A percentile compares a stretch with the other conserved stretches of the same genome.
These are phyloP conservation scores for Aspergillus sp. DNA, from an alignment of 2,329 filamentous ascomycete species.

Conservation along the genomic window DNA sequence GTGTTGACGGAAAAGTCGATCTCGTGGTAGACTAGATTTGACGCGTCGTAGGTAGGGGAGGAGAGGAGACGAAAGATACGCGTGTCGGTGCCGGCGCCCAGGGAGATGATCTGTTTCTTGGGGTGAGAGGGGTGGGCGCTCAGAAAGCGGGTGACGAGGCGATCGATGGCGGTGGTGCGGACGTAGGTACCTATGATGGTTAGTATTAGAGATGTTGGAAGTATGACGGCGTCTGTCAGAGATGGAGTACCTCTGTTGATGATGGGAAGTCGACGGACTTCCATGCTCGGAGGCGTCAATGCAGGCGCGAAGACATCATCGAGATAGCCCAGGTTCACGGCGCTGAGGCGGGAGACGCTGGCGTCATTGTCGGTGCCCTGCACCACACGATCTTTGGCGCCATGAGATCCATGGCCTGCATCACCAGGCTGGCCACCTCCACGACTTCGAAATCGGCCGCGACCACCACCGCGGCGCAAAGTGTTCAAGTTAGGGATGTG, in stretches of 20 bases:
- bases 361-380: constrained; percentile 93
- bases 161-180: constrained; percentile 80
- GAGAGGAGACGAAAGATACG: constrained; percentile 75
- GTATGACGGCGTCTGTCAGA: too few relatives aligned
- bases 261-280: constrained; percentile 74
- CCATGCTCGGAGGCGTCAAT: constrained; percentile 59
- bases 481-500: constrained; percentile 78
- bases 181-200: constrained; percentile 78
- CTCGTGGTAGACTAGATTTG: constrained; percentile 77
- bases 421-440: constrained; percentile 24
- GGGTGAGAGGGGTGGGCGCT: constrained; percentile 25
- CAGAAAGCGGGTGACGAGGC: constrained; percentile 73
- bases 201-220: too few relatives aligned
- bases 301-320: constrained; percentile 74
- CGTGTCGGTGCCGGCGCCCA: constrained; percentile 93
- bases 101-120: constrained; percentile 75
- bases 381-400: constrained; percentile 69
- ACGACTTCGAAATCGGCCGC: constrained; percentile 53
- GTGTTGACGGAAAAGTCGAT: constrained; percentile 81
- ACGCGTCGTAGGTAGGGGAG: constrained; percentile 36
- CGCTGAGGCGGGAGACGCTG: constrained; percentile 82
- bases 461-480: constrained; percentile 55
- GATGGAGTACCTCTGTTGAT: constrained; percentile 77
- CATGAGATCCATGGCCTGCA: constrained; percentile 28
- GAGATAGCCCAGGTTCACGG: constrained; percentile 82